Conservation (phyloP, 2,329 filamentous ascomycete genomes). For the Fusarium equiseti region DNA sequence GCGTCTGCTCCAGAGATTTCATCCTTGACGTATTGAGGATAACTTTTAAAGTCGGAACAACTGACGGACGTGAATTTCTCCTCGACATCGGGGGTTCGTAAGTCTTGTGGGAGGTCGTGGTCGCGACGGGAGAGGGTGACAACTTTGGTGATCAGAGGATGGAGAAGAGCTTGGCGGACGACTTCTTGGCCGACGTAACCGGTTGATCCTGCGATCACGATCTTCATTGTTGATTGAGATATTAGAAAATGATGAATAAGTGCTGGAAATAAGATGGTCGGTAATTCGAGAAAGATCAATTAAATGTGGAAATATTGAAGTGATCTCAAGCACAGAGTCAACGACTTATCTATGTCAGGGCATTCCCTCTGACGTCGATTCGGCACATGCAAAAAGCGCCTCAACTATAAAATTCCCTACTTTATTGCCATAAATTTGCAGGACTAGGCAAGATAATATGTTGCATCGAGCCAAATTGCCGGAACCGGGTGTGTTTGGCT, state of each 20-base stretch:
- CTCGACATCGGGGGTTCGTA: conserved; percentile 40
- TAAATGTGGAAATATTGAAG: not conserved
- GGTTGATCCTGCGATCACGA: conserved; percentile 58
- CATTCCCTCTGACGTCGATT: not conserved
- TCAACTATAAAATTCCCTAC: not conserved
- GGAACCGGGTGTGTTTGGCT: not conserved
- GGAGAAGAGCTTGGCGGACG: conserved; percentile 56
- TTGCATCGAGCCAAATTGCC: not conserved
- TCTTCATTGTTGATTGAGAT: conserved; percentile 53
- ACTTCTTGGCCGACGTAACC: conserved; percentile 59
- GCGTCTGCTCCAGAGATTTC: conserved; percentile 57
- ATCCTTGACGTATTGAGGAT: conserved; percentile 54
- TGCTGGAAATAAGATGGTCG: not conserved
- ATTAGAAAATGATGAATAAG: not conserved
- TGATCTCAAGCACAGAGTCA: no score
- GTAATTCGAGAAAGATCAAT: not conserved
- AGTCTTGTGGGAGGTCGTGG: conserved; percentile 45
- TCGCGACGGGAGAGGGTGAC: conserved; percentile 57
- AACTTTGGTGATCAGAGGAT: conserved; percentile 54
- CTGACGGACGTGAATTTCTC: conserved; percentile 57
- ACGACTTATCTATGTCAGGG: not conserved
- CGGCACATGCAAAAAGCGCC: not conserved
- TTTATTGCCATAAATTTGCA: not conserved
- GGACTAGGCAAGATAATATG: not conserved
- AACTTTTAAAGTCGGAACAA: conserved; percentile 56